Percentiles rank a stretch among this genome's conserved stretches.
These are phyloP conservation scores for Phytophthora meadii DNA, from an alignment of 352 stramenopile species.

Conservation along the genomic window DNA sequence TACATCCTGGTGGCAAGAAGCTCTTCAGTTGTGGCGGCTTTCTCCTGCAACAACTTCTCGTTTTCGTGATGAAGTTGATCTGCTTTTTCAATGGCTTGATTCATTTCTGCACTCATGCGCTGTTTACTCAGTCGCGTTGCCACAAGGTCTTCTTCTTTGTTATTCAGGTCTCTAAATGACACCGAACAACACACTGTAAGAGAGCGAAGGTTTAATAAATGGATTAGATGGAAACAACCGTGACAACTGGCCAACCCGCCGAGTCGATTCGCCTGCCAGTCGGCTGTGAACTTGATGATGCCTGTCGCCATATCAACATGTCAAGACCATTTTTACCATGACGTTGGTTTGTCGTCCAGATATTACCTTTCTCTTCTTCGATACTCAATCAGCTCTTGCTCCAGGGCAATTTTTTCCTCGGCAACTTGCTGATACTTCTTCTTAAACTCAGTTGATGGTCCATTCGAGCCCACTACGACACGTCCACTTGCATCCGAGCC, in stretches of 20 bases:
- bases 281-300: conserved; percentile 73
- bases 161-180: conserved; percentile 53
- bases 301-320: conserved; percentile 10
- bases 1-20: conserved; percentile 75
- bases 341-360: background rate
- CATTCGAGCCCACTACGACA: background rate
- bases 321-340: background rate
- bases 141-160: conserved; percentile 62
- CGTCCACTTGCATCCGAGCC: conserved; percentile 5
- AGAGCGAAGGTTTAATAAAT: too few relatives aligned
- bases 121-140: conserved; percentile 58
- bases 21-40: conserved; percentile 65
- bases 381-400: conserved; percentile 60
- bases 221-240: conserved; percentile 33
- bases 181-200: conserved; percentile 7
- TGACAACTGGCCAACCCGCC: conserved; percentile 64
- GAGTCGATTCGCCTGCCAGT: conserved; percentile 70
- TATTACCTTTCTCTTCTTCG: conserved; percentile 58
- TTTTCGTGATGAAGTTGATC: conserved; percentile 69
- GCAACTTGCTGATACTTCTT: conserved; percentile 69
- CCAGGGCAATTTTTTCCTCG: conserved; percentile 66
- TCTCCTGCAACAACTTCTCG: conserved; percentile 68
- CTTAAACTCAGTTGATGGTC: conserved; percentile 54
- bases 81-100: conserved; percentile 61
- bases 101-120: conserved; percentile 61